Conservation (phyloP, 2,329 filamentous ascomycete genomes). For the Apiospora arundinis region DNA sequence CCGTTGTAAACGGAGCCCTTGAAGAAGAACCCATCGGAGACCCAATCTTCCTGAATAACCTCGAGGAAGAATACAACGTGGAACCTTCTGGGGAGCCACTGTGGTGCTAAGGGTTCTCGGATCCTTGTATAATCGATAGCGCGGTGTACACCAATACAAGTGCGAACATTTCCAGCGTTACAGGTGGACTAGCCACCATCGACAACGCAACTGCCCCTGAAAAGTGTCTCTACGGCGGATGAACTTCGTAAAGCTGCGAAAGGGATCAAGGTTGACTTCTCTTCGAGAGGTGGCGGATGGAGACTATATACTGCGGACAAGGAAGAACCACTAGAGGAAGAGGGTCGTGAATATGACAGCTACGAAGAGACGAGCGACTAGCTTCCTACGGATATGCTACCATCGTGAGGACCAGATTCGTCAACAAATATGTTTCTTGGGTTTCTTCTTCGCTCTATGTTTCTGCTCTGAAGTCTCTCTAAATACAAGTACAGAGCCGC, state of each 20-base stretch:
- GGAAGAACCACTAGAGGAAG: too few relatives aligned
- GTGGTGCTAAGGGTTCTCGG: not conserved
- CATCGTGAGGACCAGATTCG: too few relatives aligned
- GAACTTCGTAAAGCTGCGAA: not conserved
- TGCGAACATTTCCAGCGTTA: not conserved
- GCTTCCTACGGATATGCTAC: too few relatives aligned
- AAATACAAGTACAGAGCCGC: too few relatives aligned
- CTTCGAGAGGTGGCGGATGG: not conserved
- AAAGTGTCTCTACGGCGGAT: not conserved
- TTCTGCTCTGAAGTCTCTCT: too few relatives aligned
- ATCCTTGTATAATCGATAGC: not conserved
- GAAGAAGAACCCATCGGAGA: not conserved
- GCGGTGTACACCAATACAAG: not conserved
- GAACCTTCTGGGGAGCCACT: not conserved
- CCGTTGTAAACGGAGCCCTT: not conserved
- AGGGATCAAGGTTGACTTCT: not conserved
- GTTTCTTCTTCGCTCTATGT: too few relatives aligned
- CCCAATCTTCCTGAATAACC: not conserved
- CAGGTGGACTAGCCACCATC: not conserved
- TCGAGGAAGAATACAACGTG: too few relatives aligned
- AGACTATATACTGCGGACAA: not conserved
- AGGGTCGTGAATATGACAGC: not conserved
- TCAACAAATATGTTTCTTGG: too few relatives aligned
- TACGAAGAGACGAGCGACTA: not conserved
- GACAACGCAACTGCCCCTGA: not conserved